These are phyloP conservation scores for Bolboschoenus planiculmis DNA, from an alignment of 176 grass and related monocot genomes.

Conservation along the genomic window DNA sequence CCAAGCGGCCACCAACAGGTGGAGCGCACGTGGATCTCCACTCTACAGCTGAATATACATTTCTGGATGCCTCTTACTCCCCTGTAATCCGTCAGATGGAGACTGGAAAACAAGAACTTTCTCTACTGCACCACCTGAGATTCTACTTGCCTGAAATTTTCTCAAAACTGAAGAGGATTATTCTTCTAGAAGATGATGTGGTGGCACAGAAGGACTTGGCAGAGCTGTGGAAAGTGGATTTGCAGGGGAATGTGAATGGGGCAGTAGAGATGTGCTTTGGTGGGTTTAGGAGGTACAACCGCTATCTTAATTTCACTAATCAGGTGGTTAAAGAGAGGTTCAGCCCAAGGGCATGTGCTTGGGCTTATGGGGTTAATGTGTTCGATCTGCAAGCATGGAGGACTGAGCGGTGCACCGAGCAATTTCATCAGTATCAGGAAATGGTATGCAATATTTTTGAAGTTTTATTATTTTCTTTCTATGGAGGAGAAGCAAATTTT, in stretches of 20 bases:
- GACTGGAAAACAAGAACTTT: constrained; percentile 49
- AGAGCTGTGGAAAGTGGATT: constrained; percentile 52
- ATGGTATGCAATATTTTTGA: constrained; percentile 32
- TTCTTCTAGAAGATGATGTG: constrained; percentile 90
- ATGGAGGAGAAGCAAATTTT: background rate
- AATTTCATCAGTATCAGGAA: constrained; percentile 84
- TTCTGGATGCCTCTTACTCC: constrained; percentile 71
- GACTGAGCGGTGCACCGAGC: constrained; percentile 57
- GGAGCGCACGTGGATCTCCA: constrained; percentile 74
- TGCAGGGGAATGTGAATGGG: constrained; percentile 90
- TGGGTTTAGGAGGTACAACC: constrained; percentile 64
- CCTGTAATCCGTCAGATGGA: constrained; percentile 80
- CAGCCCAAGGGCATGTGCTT: constrained; percentile 58
- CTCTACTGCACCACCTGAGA: constrained; percentile 62
- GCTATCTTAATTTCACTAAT: constrained; percentile 92
- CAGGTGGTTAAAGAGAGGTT: constrained; percentile 45
- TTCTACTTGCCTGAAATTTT: constrained; percentile 96
- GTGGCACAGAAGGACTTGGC: constrained; percentile 88
- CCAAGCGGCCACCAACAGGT: constrained; percentile 46
- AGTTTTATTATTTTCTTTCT: background rate
- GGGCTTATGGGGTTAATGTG: constrained; percentile 86
- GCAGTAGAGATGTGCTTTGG: constrained; percentile 92
- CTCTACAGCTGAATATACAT: constrained; percentile 52
- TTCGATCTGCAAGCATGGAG: constrained; percentile 89
- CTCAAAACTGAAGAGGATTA: constrained; percentile 48